Percentiles rank a stretch among this genome's conserved stretches.
Conservation (phyloP, 441 rosid genomes). For the Adansonia grandidieri region DNA sequence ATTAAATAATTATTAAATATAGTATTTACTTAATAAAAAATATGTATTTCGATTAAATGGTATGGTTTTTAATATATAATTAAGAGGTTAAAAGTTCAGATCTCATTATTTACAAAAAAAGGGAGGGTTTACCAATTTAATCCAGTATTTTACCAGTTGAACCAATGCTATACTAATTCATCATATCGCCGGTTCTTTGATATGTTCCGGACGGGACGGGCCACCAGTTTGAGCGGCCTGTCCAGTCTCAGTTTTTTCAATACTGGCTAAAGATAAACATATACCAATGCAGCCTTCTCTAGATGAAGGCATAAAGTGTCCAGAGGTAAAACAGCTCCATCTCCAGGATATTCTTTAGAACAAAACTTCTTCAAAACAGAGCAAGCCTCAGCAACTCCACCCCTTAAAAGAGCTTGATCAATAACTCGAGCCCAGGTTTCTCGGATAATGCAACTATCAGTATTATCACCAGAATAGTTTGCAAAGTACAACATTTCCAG, state of each 20-base stretch:
- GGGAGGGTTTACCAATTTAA: too few relatives aligned
- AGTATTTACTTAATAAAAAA: too few relatives aligned
- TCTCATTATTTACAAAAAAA: too few relatives aligned
- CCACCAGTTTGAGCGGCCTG: neutral
- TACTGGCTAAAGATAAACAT: constrained; percentile 16
- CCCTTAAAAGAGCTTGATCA: constrained; percentile 85
- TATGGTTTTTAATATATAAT: too few relatives aligned
- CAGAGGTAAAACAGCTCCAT: constrained; percentile 85
- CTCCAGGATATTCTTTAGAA: constrained; percentile 85
- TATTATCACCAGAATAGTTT: constrained; percentile 84
- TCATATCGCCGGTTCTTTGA: too few relatives aligned
- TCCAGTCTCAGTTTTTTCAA: too few relatives aligned
- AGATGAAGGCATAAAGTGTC: constrained; percentile 90
- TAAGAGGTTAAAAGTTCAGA: too few relatives aligned
- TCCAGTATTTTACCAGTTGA: too few relatives aligned
- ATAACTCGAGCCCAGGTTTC: constrained; percentile 96
- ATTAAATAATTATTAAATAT: too few relatives aligned
- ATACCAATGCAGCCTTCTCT: constrained; percentile 92
- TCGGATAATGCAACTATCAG: constrained; percentile 86
- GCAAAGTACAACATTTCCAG: constrained; percentile 95
- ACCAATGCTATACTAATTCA: too few relatives aligned
- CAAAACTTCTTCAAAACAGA: constrained; percentile 87
- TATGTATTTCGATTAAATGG: too few relatives aligned
- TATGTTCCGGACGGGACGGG: too few relatives aligned
- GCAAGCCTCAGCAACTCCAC: constrained; percentile 95